Evolutionary conservation across 2,329 filamentous ascomycete genomes (phyloP).

Genomic region (Knufia fluminis): DNA sequence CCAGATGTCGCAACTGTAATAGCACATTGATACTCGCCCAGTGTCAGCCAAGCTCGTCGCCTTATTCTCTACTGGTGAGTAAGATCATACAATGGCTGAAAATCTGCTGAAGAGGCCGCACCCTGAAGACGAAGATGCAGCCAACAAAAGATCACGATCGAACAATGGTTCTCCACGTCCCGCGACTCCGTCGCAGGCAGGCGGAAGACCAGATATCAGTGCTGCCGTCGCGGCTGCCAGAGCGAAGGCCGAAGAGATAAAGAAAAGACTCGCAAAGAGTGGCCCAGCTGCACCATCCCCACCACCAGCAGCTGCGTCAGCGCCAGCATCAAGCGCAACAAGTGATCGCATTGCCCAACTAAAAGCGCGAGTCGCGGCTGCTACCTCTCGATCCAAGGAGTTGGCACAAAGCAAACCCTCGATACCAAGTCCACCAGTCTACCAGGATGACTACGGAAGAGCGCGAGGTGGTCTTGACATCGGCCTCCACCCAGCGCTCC

Average conservation of each 20-base stretch:
- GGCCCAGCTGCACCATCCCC: slow-evolving; percentile 22
- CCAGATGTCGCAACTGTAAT: background rate
- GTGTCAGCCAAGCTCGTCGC: background rate
- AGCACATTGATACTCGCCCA: background rate
- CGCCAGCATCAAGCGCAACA: slow-evolving; percentile 38
- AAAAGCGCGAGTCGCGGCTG: slow-evolving; percentile 69
- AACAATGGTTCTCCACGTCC: slow-evolving; percentile 42
- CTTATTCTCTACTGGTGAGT: slow-evolving; percentile 9
- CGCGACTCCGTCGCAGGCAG: slow-evolving; percentile 24
- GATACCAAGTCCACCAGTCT: slow-evolving; percentile 36
- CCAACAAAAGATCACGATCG: slow-evolving; percentile 40
- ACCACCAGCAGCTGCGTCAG: slow-evolving; percentile 30
- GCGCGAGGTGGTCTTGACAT: slow-evolving; percentile 63
- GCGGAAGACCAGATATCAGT: slow-evolving; percentile 35
- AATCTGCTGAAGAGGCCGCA: slow-evolving; percentile 40
- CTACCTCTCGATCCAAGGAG: slow-evolving; percentile 46
- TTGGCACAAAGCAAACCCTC: slow-evolving; percentile 38
- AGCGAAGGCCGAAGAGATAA: slow-evolving; percentile 41
- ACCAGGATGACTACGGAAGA: slow-evolving; percentile 39
- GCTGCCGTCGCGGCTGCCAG: slow-evolving; percentile 40
- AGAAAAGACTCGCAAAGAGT: slow-evolving; percentile 36
- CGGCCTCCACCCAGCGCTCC: slow-evolving; percentile 66
- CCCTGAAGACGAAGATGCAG: slow-evolving; percentile 37
- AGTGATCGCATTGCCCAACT: slow-evolving; percentile 65
- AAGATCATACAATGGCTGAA: slow-evolving; percentile 33